A percentile compares a stretch with the other conserved stretches of the same genome.
Evolutionary conservation across 306 rosid species (phyloP).

Genomic region (Hylodesmum podocarpum): DNA sequence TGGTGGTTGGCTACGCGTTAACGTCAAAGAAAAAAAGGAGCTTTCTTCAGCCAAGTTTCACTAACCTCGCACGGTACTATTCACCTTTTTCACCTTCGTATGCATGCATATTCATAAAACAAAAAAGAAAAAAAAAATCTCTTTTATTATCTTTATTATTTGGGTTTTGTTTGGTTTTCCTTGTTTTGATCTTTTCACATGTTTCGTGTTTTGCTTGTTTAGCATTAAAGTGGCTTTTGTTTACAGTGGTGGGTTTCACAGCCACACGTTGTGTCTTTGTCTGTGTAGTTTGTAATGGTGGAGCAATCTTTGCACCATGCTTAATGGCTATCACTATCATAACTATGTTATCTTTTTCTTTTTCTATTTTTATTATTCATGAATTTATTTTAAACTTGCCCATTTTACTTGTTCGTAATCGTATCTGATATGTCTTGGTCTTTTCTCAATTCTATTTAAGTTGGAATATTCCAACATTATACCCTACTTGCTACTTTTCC

Average conservation of each 20-base stretch:
- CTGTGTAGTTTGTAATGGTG: constrained; percentile 30
- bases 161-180: neutral
- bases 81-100: neutral
- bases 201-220: constrained; percentile 11
- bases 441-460: constrained; percentile 12
- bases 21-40: constrained; percentile 53
- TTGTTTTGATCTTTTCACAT: neutral
- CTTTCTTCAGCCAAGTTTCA: constrained; percentile 44
- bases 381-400: neutral
- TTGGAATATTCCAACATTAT: constrained; percentile 51
- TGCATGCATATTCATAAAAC: constrained; percentile 23
- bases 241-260: constrained; percentile 32
- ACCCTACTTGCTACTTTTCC: constrained; percentile 31
- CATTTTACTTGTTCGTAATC: constrained; percentile 22
- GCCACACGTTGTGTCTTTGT: constrained; percentile 23
- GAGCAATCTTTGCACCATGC: constrained; percentile 30
- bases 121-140: too few relatives aligned
- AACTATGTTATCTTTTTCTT: constrained; percentile 1
- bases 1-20: constrained; percentile 55
- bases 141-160: neutral
- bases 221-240: constrained; percentile 27
- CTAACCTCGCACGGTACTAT: constrained; percentile 40
- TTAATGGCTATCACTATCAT: constrained; percentile 36
- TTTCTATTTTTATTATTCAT: neutral
- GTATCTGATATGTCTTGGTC: constrained; percentile 19